phyloP scores from a whole-genome alignment of 306 rosid genomes.

The Cicer yamashitae region DNA sequence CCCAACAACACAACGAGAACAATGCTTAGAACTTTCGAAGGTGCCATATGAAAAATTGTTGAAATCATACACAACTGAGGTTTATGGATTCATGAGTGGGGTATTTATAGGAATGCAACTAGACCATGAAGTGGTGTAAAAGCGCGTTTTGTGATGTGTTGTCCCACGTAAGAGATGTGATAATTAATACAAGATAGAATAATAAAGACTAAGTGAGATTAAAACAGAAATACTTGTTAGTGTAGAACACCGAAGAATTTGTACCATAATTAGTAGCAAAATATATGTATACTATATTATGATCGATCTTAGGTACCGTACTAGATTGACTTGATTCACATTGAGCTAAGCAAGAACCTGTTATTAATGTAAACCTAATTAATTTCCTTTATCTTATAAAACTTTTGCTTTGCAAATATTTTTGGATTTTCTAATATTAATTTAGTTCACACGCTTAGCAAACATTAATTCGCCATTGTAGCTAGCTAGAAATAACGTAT shows the following conservation, averaged over 20 bases:
- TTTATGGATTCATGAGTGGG: slow-evolving; percentile 29
- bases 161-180: not conserved
- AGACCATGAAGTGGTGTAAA: slow-evolving; percentile 29
- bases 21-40: slow-evolving; percentile 38
- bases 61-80: slow-evolving; percentile 22
- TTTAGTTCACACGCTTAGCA: not conserved
- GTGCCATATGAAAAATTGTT: slow-evolving; percentile 46
- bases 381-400: not conserved
- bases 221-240: not conserved
- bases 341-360: not conserved
- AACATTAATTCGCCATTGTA: not conserved
- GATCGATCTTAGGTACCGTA: not conserved
- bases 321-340: not conserved
- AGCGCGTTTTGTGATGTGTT: slow-evolving; percentile 21
- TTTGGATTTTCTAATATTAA: not conserved
- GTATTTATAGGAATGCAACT: slow-evolving; percentile 46
- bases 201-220: not conserved
- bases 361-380: slow-evolving; percentile 14
- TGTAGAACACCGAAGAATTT: not conserved
- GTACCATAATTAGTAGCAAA: not conserved
- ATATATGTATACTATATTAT: not conserved
- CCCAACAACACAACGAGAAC: slow-evolving; percentile 50
- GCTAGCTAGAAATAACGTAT: not conserved
- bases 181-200: slow-evolving; percentile 8
- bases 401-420: not conserved